phyloP scores from a whole-genome alignment of 192 early-diverging fungal species.

The Jimgerdemannia flammicorona region DNA sequence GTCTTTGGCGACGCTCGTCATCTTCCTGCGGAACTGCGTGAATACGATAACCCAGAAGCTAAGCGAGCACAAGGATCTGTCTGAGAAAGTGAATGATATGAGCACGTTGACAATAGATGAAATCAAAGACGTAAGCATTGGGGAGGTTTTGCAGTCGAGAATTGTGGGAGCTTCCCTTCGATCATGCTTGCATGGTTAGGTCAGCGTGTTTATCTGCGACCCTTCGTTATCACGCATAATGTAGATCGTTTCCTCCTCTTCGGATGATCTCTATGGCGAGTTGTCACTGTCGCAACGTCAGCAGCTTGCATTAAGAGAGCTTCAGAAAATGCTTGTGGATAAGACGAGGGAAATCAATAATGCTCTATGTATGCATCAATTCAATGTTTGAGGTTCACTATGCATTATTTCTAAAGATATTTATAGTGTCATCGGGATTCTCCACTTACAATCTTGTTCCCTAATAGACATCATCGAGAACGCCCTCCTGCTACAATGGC shows the following conservation, averaged over 20 bases:
- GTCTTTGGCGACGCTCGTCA: slow-evolving; percentile 33
- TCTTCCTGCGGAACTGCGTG: slow-evolving; percentile 19
- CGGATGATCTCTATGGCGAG: slow-evolving; percentile 33
- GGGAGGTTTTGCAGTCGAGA: not conserved
- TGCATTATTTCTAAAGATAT: no score
- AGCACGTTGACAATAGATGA: slow-evolving; percentile 28
- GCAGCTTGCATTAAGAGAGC: slow-evolving; percentile 40
- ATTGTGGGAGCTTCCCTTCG: no score
- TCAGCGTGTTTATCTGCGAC: no score
- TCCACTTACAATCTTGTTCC: not conserved
- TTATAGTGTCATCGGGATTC: slow-evolving; percentile 5
- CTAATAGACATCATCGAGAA: slow-evolving; percentile 47
- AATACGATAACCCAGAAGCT: slow-evolving; percentile 24
- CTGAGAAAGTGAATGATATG: slow-evolving; percentile 22
- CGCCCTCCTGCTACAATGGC: slow-evolving; percentile 66
- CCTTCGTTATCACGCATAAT: no score
- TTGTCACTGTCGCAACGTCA: slow-evolving; percentile 38
- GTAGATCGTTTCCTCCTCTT: slow-evolving; percentile 26
- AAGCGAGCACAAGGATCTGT: slow-evolving; percentile 22
- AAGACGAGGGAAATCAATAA: slow-evolving; percentile 33
- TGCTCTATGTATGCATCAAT: slow-evolving; percentile 28
- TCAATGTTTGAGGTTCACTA: slow-evolving; percentile 8
- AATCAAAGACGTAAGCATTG: slow-evolving; percentile 8
- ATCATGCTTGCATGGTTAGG: no score
- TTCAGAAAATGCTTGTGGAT: slow-evolving; percentile 34